A percentile compares a stretch with the other conserved stretches of the same genome.
Conservation (phyloP, 495 filamentous ascomycete genomes). For the Bombardia bombarda region DNA sequence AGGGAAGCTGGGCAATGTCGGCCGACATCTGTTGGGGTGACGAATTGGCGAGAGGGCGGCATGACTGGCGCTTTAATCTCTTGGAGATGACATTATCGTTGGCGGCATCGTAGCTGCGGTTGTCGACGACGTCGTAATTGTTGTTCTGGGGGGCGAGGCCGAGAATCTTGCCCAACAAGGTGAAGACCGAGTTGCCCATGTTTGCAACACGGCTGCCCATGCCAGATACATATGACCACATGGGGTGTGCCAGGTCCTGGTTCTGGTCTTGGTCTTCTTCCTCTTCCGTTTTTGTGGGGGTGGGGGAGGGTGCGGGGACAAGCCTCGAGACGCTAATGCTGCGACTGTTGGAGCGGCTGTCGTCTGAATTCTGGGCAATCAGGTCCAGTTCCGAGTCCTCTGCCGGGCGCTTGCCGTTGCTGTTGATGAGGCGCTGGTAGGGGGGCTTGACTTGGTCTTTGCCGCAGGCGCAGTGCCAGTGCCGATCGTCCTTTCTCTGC, state of each 20-base stretch:
- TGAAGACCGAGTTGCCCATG: conserved; percentile 11
- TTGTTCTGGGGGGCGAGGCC: too few species aligned
- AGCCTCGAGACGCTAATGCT: conserved; percentile 4
- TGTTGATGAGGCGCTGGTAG: conserved; percentile 9
- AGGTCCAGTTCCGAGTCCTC: conserved; percentile 17
- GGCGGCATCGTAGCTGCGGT: conserved; percentile 2
- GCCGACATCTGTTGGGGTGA: neutral
- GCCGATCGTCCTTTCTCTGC: conserved; percentile 14
- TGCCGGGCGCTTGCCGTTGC: conserved; percentile 19
- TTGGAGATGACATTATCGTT: conserved; percentile 16
- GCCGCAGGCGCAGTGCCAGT: conserved; percentile 19
- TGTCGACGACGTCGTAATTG: conserved; percentile 15
- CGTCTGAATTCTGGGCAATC: conserved; percentile 8
- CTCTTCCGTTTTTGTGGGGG: too few species aligned
- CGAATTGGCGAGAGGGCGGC: neutral
- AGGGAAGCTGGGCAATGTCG: conserved; percentile 2
- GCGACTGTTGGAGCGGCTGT: neutral
- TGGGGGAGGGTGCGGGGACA: neutral
- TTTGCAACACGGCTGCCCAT: conserved; percentile 5
- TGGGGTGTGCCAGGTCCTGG: neutral
- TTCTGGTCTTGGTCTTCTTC: neutral
- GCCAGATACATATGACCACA: conserved; percentile 2
- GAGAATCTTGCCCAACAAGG: conserved; percentile 7
- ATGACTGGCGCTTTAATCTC: conserved; percentile 17
- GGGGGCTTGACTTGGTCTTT: neutral